Base-by-base conservation (phyloP, 129 eudicot species). In the Pittosporum tobira region DNA sequence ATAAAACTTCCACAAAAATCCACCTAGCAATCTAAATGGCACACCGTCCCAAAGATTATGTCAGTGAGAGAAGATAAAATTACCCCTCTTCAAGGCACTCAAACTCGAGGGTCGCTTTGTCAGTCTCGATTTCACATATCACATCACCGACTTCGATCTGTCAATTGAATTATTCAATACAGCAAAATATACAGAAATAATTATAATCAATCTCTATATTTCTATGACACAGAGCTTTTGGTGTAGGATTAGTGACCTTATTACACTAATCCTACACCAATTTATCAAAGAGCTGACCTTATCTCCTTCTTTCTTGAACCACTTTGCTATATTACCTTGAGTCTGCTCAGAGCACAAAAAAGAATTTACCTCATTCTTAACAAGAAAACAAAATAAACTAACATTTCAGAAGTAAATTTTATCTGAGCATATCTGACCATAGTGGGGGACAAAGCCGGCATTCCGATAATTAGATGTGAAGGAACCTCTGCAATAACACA, bases 381-480 rank as follows among this genome's bases (percentile, higher is more conserved):
- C 51, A 64, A 56, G 0, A 22, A 36, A 38, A 60, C 14, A 27
- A 40, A 25, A 64, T 40, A 50, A 27, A 34, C 26, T 48, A 28
- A 42, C 3, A 14, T 13, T 28, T 6, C 20, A n/a, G 18, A 51
- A 36, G 22, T 34, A 38, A 14, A 15, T 50, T 16, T 27, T 53
- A 51, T 49, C 48, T 40, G 53, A 48, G 30, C 26, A 38, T 42
- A 67, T 50, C 68, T 61, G 82, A 89, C 97, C 97, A 89, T 89
- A 52, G 97, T 89, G 63, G 97, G 97, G 49, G 97, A 89, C 66
- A 89, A 63, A 38, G 97, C 97, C 30, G 97, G 97, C 97, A 89
- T 89, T 61, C 66, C 82, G 49, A 89, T 36, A 34, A 82, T 78
- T 61, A 63, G 48, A 73, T 89, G 95, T 23, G 77, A 73, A 69